These are phyloP conservation scores for Diplodia scrobiculata DNA, from an alignment of 2,329 filamentous ascomycete species.

Conservation along the genomic window DNA sequence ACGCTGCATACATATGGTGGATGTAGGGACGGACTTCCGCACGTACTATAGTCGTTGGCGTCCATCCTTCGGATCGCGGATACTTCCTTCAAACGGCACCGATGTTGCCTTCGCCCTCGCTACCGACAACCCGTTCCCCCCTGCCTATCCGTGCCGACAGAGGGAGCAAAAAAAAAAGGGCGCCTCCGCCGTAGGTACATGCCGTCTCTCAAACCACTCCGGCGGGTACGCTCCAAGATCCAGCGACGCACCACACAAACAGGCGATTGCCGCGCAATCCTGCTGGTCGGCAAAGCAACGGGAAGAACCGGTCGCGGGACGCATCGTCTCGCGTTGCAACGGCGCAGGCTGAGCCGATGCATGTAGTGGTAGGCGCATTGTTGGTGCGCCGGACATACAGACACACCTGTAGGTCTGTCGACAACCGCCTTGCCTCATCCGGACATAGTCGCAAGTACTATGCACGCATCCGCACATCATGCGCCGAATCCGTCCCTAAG, in stretches of 20 bases:
- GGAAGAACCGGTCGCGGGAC: conserved; percentile 11
- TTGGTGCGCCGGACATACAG: conserved; percentile 1
- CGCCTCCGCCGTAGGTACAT: background rate
- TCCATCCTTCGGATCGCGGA: background rate
- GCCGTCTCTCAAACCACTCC: background rate
- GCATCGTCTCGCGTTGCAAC: conserved; percentile 5
- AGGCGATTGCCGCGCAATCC: background rate
- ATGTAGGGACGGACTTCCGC: background rate
- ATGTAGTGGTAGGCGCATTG: background rate
- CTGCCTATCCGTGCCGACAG: background rate
- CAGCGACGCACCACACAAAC: too few relatives aligned
- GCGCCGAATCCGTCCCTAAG: background rate
- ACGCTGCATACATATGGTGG: background rate
- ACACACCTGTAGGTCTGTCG: background rate
- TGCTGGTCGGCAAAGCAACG: background rate
- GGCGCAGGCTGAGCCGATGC: background rate
- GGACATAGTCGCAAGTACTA: background rate
- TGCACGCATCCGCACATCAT: background rate
- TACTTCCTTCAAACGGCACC: background rate
- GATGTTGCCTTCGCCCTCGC: background rate
- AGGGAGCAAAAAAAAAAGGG: background rate
- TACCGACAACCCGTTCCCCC: background rate
- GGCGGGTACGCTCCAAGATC: background rate
- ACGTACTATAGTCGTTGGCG: background rate
- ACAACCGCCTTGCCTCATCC: background rate